Conservation (phyloP, 129 eudicot species). For the Helianthus tuberosus region DNA sequence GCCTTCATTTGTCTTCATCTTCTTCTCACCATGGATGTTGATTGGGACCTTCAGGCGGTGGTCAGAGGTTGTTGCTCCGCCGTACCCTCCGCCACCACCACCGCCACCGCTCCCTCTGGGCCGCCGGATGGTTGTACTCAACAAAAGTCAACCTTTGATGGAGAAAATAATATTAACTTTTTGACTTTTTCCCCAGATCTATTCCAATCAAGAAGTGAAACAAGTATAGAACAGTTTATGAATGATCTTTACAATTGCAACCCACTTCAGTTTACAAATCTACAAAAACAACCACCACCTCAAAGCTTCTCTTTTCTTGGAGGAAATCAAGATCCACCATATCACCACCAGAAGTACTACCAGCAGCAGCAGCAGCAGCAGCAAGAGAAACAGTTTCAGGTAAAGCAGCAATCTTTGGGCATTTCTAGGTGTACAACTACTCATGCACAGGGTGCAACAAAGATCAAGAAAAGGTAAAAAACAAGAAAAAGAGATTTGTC, state of each 20-base stretch:
- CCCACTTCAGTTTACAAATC: slow-evolving; percentile 42
- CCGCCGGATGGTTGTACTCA: slow-evolving; percentile 8
- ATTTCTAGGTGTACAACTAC: slow-evolving; percentile 42
- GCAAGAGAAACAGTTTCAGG: slow-evolving; percentile 41
- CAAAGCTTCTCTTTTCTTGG: slow-evolving; percentile 71
- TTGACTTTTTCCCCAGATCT: slow-evolving; percentile 50
- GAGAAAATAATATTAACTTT: slow-evolving; percentile 21
- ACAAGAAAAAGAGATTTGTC: not conserved
- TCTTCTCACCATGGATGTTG: slow-evolving; percentile 51
- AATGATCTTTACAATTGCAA: slow-evolving; percentile 61
- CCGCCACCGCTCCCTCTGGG: not conserved
- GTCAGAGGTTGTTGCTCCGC: slow-evolving; percentile 79
- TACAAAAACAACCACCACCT: slow-evolving; percentile 26
- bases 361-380: slow-evolving; percentile 9
- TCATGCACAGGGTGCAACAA: slow-evolving; percentile 51
- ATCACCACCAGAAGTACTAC: slow-evolving; percentile 22
- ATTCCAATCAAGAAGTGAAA: slow-evolving; percentile 46
- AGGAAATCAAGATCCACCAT: slow-evolving; percentile 53
- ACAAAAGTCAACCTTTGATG: slow-evolving; percentile 26
- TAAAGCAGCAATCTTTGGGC: slow-evolving; percentile 47
- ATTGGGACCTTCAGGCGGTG: slow-evolving; percentile 95
- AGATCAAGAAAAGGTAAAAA: slow-evolving; percentile 81
- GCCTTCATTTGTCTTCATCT: slow-evolving; percentile 70
- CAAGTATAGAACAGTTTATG: slow-evolving; percentile 50
- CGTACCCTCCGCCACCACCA: slow-evolving; percentile 33